Percentiles rank a stretch among this genome's conserved stretches.
Evolutionary conservation across 2,329 filamentous ascomycete genomes (phyloP).

Genomic region (Arachnopeziza araneosa): DNA sequence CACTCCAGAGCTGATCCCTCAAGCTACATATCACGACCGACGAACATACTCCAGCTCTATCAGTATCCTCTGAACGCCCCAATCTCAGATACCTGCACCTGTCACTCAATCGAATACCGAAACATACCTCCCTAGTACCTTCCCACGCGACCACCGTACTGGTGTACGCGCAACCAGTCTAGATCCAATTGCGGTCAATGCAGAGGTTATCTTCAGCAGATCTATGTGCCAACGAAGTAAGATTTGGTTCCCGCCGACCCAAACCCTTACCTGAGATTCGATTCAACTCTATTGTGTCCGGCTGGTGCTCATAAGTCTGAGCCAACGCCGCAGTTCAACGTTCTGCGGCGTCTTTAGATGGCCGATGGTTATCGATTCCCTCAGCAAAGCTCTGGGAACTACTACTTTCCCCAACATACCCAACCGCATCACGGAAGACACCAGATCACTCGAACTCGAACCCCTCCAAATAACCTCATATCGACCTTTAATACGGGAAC

Average conservation of each 20-base stretch:
- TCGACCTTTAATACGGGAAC: conserved; percentile 37
- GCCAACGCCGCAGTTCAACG: conserved; percentile 21
- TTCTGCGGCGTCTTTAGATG: conserved; percentile 47
- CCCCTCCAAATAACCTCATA: conserved; percentile 41
- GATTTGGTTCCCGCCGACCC: conserved; percentile 25
- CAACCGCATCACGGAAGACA: conserved; percentile 38
- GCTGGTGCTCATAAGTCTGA: conserved; percentile 22
- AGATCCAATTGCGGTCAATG: conserved; percentile 24
- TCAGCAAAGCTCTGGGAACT: conserved; percentile 52
- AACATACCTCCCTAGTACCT: background rate
- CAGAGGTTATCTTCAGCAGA: conserved; percentile 21
- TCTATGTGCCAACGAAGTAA: conserved; percentile 33
- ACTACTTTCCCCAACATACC: conserved; percentile 47
- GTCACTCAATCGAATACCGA: background rate
- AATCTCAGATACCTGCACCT: background rate
- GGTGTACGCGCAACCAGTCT: conserved; percentile 3
- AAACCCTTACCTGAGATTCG: conserved; percentile 23
- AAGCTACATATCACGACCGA: background rate
- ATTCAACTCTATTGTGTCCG: conserved; percentile 7
- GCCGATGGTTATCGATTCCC: conserved; percentile 63
- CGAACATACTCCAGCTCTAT: background rate
- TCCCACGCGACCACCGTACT: conserved; percentile 4
- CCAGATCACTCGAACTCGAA: conserved; percentile 37
- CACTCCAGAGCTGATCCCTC: background rate
- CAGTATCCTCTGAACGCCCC: background rate